A percentile compares a stretch with the other conserved stretches of the same genome.
These are phyloP conservation scores for Penstemon davidsonii DNA, from an alignment of 257 asterid genomes.

Conservation along the genomic window DNA sequence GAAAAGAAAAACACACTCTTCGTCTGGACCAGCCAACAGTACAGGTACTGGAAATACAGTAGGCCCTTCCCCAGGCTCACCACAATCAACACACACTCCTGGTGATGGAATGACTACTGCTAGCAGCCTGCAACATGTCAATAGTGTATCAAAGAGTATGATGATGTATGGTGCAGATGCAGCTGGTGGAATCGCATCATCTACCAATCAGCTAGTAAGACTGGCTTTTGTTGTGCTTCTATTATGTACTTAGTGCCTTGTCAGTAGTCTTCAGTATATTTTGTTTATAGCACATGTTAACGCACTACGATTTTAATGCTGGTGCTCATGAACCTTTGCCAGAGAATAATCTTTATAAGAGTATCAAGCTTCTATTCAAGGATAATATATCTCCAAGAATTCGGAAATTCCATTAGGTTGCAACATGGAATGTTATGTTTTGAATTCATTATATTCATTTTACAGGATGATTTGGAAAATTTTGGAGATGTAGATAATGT, in stretches of 20 bases:
- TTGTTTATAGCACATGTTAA: background rate
- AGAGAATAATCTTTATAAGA: constrained; percentile 12
- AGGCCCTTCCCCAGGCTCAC: constrained; percentile 82
- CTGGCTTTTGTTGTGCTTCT: constrained; percentile 20
- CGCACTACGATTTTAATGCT: background rate
- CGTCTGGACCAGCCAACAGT: constrained; percentile 90
- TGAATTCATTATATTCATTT: constrained; percentile 17
- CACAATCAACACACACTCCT: constrained; percentile 92
- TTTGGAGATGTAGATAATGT: constrained; percentile 93
- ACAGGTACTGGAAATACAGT: constrained; percentile 79
- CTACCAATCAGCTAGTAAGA: constrained; percentile 88
- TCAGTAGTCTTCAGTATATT: background rate
- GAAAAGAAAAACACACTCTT: constrained; percentile 89
- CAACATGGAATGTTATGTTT: constrained; percentile 11
- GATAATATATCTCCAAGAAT: constrained; percentile 17
- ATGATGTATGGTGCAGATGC: constrained; percentile 83
- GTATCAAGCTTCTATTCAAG: constrained; percentile 2
- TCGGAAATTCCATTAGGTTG: constrained; percentile 1
- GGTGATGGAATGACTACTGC: constrained; percentile 89
- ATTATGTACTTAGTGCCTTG: background rate
- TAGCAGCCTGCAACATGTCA: constrained; percentile 77
- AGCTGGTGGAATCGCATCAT: constrained; percentile 87
- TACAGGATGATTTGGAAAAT: constrained; percentile 90
- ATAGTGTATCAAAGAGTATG: constrained; percentile 69
- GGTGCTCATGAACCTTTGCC: constrained; percentile 7